Conservation (phyloP, 2,329 filamentous ascomycete species). For the Coniochaeta hoffmannii region DNA sequence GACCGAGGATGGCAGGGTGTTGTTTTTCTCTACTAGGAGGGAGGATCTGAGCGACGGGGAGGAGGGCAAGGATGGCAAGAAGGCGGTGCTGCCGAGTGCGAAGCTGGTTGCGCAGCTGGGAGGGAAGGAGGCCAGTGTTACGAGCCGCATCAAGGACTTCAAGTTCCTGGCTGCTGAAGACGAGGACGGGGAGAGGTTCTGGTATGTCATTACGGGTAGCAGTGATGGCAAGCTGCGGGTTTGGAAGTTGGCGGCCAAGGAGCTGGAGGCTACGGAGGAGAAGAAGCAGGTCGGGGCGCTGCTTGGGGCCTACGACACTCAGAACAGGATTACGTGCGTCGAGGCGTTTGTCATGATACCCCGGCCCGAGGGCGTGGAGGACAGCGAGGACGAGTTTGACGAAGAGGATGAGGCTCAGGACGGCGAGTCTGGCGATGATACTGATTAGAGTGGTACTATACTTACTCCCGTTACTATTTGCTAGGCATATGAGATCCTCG, state of each 20-base stretch:
- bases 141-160: slow-evolving; percentile 83
- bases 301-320: slow-evolving; percentile 74
- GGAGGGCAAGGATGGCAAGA: slow-evolving; percentile 10
- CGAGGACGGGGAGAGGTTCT: slow-evolving; percentile 32
- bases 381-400: slow-evolving; percentile 45
- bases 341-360: slow-evolving; percentile 79
- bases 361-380: slow-evolving; percentile 52
- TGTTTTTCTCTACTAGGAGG: slow-evolving; percentile 67
- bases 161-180: slow-evolving; percentile 46
- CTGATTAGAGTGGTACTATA: slow-evolving; percentile 13
- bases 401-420: slow-evolving; percentile 30
- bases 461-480: neutral
- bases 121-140: slow-evolving; percentile 60
- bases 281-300: slow-evolving; percentile 49
- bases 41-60: slow-evolving; percentile 12
- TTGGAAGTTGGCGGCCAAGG: slow-evolving; percentile 53
- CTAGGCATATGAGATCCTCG: neutral
- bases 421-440: slow-evolving; percentile 27
- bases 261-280: slow-evolving; percentile 26
- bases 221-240: slow-evolving; percentile 82
- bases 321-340: slow-evolving; percentile 83
- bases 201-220: slow-evolving; percentile 62
- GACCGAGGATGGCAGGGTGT: slow-evolving; percentile 81
- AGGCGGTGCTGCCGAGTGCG: slow-evolving; percentile 43
- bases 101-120: slow-evolving; percentile 71